Conservation (phyloP, 441 rosid genomes). For the Euphorbia schlechtendalii region DNA sequence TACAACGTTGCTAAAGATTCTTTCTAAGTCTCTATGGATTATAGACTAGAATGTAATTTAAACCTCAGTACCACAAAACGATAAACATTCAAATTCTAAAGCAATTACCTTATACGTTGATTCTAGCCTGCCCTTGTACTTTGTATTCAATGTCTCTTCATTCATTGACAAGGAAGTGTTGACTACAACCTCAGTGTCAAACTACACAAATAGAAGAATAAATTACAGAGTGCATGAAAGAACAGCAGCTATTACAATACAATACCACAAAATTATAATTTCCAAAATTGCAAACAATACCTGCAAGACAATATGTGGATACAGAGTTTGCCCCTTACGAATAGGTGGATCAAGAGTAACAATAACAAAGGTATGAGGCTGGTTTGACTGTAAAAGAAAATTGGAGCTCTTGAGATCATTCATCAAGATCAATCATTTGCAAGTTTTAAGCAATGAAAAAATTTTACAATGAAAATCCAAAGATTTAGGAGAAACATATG, state of each 20-base stretch:
- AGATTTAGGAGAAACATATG: not conserved
- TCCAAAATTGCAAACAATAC: constrained; percentile 30
- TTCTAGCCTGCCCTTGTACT: constrained; percentile 88
- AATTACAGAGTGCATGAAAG: constrained; percentile 3
- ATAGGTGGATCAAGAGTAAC: constrained; percentile 94
- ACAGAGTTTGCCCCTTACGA: constrained; percentile 91
- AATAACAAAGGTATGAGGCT: constrained; percentile 88
- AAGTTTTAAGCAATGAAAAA: not conserved
- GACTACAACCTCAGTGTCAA: constrained; percentile 69
- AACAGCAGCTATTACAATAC: not conserved
- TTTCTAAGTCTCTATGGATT: not conserved
- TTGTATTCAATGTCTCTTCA: constrained; percentile 71
- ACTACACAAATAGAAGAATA: constrained; percentile 38
- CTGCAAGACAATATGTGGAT: constrained; percentile 95
- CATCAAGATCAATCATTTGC: not conserved
- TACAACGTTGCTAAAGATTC: too few species aligned
- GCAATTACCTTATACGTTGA: constrained; percentile 67
- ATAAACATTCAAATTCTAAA: not conserved
- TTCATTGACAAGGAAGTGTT: constrained; percentile 50
- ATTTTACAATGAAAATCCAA: not conserved
- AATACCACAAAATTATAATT: constrained; percentile 4
- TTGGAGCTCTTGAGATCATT: constrained; percentile 13
- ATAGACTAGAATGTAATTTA: not conserved
- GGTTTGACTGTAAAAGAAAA: constrained; percentile 62
- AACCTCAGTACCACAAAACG: not conserved